phyloP scores from a whole-genome alignment of 2,329 filamentous ascomycete species.

The Talaromyces pinophilus region DNA sequence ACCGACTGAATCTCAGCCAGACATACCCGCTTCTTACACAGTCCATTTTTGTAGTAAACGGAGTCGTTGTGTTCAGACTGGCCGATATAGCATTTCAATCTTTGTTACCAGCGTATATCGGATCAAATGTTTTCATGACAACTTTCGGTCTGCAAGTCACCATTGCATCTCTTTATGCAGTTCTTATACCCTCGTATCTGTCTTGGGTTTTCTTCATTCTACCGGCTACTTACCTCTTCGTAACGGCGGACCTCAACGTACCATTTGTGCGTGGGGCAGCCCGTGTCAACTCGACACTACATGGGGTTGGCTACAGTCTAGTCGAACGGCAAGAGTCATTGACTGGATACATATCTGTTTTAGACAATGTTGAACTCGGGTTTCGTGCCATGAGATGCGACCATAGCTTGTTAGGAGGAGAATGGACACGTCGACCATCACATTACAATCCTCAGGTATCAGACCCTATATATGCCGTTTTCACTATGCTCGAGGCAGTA shows the following conservation, averaged over 20 bases:
- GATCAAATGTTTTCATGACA: slow-evolving; percentile 64
- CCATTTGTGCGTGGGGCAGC: slow-evolving; percentile 61
- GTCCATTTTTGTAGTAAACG: slow-evolving; percentile 37
- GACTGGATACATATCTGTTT: slow-evolving; percentile 88
- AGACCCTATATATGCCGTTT: slow-evolving; percentile 95
- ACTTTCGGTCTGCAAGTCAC: slow-evolving; percentile 71
- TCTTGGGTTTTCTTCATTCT: slow-evolving; percentile 66
- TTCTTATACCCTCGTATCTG: slow-evolving; percentile 62
- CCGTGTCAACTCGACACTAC: slow-evolving; percentile 66
- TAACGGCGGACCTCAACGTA: slow-evolving; percentile 73
- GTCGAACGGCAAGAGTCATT: slow-evolving; percentile 80
- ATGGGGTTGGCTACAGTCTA: slow-evolving; percentile 68
- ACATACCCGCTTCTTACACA: slow-evolving; percentile 60
- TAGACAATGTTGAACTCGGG: slow-evolving; percentile 70
- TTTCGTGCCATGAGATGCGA: slow-evolving; percentile 89
- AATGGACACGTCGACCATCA: slow-evolving; percentile 67
- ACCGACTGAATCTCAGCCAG: slow-evolving; percentile 64
- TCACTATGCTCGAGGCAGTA: slow-evolving; percentile 90
- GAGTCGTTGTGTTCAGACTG: slow-evolving; percentile 64
- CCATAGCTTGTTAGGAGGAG: slow-evolving; percentile 88
- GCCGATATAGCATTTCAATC: slow-evolving; percentile 45
- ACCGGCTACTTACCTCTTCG: slow-evolving; percentile 66
- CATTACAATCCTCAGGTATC: slow-evolving; percentile 60
- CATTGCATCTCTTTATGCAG: slow-evolving; percentile 64
- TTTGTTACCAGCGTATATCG: slow-evolving; percentile 56